Evolutionary conservation across 148 eudicot species (phyloP).

Genomic region (Nyssa sinensis): DNA sequence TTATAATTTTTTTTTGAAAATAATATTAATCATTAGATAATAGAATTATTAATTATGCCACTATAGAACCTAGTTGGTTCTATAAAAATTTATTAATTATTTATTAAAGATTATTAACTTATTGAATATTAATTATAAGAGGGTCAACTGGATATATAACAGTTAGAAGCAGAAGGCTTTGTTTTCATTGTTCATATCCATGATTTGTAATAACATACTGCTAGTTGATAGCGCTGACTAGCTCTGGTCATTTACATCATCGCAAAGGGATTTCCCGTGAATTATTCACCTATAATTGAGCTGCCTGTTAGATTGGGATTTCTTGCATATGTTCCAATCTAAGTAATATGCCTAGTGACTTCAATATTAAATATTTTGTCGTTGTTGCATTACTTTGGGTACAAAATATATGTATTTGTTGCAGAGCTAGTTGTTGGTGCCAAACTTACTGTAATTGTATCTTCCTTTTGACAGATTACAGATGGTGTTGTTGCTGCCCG

Average conservation of each 20-base stretch:
- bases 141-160: too few relatives aligned
- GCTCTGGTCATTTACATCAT: neutral
- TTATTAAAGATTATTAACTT: too few relatives aligned
- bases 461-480: slow-evolving; percentile 55
- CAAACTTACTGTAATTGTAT: slow-evolving; percentile 3
- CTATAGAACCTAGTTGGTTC: too few relatives aligned
- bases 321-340: neutral
- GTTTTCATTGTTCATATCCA: neutral
- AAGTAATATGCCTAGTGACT: neutral
- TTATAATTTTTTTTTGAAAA: too few relatives aligned
- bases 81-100: too few relatives aligned
- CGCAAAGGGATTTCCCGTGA: neutral
- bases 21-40: too few relatives aligned
- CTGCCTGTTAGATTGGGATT: neutral
- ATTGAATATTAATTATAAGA: too few relatives aligned
- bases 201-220: neutral
- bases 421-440: neutral
- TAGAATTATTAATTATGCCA: too few relatives aligned
- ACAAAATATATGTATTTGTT: neutral
- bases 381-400: neutral
- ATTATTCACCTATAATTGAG: neutral
- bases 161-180: neutral
- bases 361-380: neutral
- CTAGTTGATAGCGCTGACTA: slow-evolving; percentile 1
- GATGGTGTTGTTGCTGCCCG: slow-evolving; percentile 99